phyloP scores from a whole-genome alignment of 257 asterid genomes.

The Schizonepeta tenuifolia region DNA sequence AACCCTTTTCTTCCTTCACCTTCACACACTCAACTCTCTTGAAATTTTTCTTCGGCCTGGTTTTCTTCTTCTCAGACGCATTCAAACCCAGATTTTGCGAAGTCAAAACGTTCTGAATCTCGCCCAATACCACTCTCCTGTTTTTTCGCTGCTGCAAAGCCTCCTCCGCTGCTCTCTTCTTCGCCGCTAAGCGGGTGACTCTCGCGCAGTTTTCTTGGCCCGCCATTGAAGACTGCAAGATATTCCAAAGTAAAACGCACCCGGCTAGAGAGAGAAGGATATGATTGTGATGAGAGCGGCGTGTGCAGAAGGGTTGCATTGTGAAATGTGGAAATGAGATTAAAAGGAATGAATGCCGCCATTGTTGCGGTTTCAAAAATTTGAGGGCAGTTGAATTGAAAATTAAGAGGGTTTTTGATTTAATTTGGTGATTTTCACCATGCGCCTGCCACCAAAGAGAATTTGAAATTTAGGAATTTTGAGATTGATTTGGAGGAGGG shows the following conservation, averaged over 20 bases:
- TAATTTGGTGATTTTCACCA: constrained; percentile 10
- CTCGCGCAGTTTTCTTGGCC: constrained; percentile 63
- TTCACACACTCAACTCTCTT: constrained; percentile 37
- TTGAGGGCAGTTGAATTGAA: constrained; percentile 15
- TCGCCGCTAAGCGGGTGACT: constrained; percentile 75
- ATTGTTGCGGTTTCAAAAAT: constrained; percentile 39
- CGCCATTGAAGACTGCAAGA: constrained; percentile 48
- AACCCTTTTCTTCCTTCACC: constrained; percentile 34
- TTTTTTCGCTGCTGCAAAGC: constrained; percentile 43
- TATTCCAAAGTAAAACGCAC: neutral
- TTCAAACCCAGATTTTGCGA: constrained; percentile 5
- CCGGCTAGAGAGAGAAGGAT: neutral
- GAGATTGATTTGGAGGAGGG: neutral
- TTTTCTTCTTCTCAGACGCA: constrained; percentile 23
- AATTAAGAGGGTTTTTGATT: constrained; percentile 19
- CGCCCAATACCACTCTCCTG: constrained; percentile 79
- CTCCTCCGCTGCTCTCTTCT: constrained; percentile 69
- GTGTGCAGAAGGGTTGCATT: constrained; percentile 8
- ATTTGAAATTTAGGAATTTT: neutral
- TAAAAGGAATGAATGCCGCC: constrained; percentile 35
- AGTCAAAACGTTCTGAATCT: constrained; percentile 47
- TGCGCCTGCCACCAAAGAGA: neutral
- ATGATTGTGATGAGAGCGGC: too few species aligned
- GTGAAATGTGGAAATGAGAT: constrained; percentile 18
- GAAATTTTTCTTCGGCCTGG: constrained; percentile 29